phyloP scores from a whole-genome alignment of 371 early-diverging fungal genomes.

The Syncephalastrum monosporum region DNA sequence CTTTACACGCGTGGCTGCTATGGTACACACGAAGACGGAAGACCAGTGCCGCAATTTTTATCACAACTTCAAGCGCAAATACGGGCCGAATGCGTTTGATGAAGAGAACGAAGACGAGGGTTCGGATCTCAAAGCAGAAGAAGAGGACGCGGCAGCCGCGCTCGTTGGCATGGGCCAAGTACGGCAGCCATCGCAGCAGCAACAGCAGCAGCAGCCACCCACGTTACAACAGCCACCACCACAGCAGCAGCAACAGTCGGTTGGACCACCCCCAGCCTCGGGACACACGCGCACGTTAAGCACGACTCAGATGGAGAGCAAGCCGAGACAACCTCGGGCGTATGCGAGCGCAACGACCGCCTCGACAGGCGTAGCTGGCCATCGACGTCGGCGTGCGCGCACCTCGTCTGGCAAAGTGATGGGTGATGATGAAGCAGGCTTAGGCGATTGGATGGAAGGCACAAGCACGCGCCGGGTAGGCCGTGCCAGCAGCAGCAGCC shows the following conservation, averaged over 20 bases:
- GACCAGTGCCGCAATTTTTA: constrained; percentile 83
- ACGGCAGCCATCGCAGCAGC: constrained; percentile 27
- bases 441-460: constrained; percentile 24
- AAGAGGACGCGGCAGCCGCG: constrained; percentile 55
- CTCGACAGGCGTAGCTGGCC: constrained; percentile 4
- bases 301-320: constrained; percentile 14
- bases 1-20: constrained; percentile 66
- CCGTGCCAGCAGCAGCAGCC: neutral
- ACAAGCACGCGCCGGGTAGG: constrained; percentile 15
- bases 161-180: constrained; percentile 50
- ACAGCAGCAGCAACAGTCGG: neutral
- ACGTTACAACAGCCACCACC: neutral
- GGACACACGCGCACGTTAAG: constrained; percentile 11
- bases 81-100: constrained; percentile 61
- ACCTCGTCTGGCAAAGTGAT: constrained; percentile 17
- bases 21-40: constrained; percentile 77
- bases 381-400: constrained; percentile 13
- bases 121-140: constrained; percentile 44
- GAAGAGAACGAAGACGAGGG: constrained; percentile 38
- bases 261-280: constrained; percentile 4
- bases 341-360: neutral
- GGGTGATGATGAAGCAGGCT: constrained; percentile 8
- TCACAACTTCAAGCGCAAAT: constrained; percentile 71
- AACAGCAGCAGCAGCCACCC: constrained; percentile 17
- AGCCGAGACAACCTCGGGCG: neutral